phyloP scores from a whole-genome alignment of 768 basidiomycete species.

The Rickenella mellea region DNA sequence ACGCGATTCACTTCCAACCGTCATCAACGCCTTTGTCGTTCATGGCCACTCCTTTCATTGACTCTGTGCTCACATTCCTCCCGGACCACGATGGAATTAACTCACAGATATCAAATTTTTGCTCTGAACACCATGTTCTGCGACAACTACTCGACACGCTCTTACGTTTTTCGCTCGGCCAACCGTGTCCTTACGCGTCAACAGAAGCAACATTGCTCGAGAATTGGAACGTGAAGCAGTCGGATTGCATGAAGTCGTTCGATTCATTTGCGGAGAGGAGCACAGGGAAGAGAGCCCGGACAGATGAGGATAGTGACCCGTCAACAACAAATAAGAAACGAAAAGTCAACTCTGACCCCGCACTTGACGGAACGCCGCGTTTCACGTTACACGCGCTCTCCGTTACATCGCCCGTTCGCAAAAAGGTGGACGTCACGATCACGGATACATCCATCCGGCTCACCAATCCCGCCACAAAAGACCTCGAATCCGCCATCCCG shows the following conservation, averaged over 20 bases:
- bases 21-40: too few species aligned
- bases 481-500: constrained; percentile 40
- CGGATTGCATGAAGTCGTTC: constrained; percentile 14
- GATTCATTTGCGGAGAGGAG: constrained; percentile 14
- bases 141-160: constrained; percentile 15
- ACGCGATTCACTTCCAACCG: too few species aligned
- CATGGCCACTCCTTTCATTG: neutral
- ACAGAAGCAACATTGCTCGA: constrained; percentile 14
- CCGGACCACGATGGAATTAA: too few species aligned
- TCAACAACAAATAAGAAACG: constrained; percentile 10
- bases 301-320: constrained; percentile 9
- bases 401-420: constrained; percentile 63
- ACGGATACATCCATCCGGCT: constrained; percentile 42
- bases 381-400: constrained; percentile 60
- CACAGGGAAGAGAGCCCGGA: constrained; percentile 13
- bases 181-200: constrained; percentile 12
- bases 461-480: constrained; percentile 37
- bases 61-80: neutral
- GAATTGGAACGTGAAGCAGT: constrained; percentile 12
- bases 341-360: constrained; percentile 3
- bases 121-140: neutral
- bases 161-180: constrained; percentile 21
- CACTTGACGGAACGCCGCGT: constrained; percentile 31
- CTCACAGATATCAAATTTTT: neutral
- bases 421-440: constrained; percentile 62